Percentiles rank a stretch among this genome's conserved stretches.
Evolutionary conservation across 345 rosid species (phyloP).

Genomic region (Dimocarpus longan): DNA sequence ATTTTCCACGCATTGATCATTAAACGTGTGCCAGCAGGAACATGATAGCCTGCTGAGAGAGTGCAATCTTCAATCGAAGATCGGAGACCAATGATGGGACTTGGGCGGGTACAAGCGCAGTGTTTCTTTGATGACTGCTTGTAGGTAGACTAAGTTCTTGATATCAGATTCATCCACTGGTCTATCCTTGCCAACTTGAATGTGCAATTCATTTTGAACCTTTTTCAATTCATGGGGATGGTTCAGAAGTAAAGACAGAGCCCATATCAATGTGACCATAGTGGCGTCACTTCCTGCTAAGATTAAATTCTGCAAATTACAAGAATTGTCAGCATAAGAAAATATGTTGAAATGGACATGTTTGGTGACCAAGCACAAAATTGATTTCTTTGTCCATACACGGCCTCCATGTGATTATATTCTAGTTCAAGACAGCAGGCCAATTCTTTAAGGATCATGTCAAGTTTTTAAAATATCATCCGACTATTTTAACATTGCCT

Average conservation of each 20-base stretch:
- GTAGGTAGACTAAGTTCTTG: conserved; percentile 26
- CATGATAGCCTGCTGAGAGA: conserved; percentile 13
- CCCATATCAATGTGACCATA: conserved; percentile 36
- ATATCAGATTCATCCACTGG: conserved; percentile 23
- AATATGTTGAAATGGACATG: too few relatives aligned
- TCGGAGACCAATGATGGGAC: conserved; percentile 22
- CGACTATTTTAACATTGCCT: too few relatives aligned
- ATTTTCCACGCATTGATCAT: conserved; percentile 31
- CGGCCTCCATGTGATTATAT: too few relatives aligned
- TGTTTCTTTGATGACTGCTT: conserved; percentile 44
- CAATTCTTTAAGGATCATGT: too few relatives aligned
- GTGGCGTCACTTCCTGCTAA: conserved; percentile 39
- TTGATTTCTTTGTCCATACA: too few relatives aligned
- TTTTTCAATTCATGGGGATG: conserved; percentile 22
- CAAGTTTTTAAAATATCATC: too few relatives aligned
- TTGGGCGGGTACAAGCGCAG: conserved; percentile 40
- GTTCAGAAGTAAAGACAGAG: conserved; percentile 39
- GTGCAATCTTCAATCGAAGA: conserved; percentile 21
- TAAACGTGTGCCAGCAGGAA: conserved; percentile 33
- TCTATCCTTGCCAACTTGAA: conserved; percentile 12
- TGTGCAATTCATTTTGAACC: conserved; percentile 8
- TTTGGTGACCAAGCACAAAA: too few relatives aligned
- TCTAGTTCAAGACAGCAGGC: too few relatives aligned
- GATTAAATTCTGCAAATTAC: conserved; percentile 28
- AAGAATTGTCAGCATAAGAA: too few relatives aligned